Evolutionary conservation across 2,329 filamentous ascomycete genomes (phyloP).

Genomic region (Hymenoscyphus linearis): DNA sequence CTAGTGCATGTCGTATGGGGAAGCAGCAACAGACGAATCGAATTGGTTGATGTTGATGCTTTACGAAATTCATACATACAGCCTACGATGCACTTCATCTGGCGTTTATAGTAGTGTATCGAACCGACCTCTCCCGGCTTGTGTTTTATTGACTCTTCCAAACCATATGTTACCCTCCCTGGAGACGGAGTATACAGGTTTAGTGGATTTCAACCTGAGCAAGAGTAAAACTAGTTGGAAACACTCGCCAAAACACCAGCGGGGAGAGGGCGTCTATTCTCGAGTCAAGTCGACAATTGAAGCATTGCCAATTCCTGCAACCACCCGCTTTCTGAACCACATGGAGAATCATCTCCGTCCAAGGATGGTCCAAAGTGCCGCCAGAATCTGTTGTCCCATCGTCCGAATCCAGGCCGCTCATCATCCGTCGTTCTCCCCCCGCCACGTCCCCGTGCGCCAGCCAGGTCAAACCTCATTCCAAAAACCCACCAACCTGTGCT

Average conservation of each 20-base stretch:
- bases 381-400: background rate
- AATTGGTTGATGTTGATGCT: conserved; percentile 5
- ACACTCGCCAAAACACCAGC: background rate
- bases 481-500: background rate
- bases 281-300: background rate
- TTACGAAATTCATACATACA: conserved; percentile 9
- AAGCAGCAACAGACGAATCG: background rate
- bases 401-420: conserved; percentile 1
- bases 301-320: background rate
- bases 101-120: conserved; percentile 4
- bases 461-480: background rate
- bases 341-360: background rate
- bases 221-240: background rate
- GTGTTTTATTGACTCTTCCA: background rate
- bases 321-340: background rate
- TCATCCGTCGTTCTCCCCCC: conserved; percentile 2
- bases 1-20: conserved; percentile 4
- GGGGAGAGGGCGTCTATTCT: background rate
- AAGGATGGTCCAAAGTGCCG: background rate
- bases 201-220: background rate
- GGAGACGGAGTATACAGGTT: background rate
- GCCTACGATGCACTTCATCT: conserved; percentile 6
- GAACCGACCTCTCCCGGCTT: conserved; percentile 1
- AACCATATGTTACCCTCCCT: background rate
- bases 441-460: conserved; percentile 2